These are phyloP conservation scores for Xylaria hypoxylon DNA, from an alignment of 2,329 filamentous ascomycete species.

Conservation along the genomic window DNA sequence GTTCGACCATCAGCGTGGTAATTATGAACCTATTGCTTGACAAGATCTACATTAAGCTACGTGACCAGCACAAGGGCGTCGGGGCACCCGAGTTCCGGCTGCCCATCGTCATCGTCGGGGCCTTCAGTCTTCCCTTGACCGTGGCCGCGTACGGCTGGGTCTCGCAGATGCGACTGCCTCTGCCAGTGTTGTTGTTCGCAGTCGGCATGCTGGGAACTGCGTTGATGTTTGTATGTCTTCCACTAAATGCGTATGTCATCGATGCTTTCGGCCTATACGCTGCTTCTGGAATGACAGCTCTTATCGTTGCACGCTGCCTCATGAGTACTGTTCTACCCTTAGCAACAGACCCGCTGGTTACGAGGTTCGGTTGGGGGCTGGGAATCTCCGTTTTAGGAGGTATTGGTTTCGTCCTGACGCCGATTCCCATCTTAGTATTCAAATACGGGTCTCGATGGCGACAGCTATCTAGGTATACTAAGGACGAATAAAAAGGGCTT, in stretches of 20 bases:
- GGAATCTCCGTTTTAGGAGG: constrained; percentile 61
- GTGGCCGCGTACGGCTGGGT: constrained; percentile 64
- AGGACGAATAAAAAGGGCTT: constrained; percentile 46
- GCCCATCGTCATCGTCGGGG: constrained; percentile 62
- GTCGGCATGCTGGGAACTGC: constrained; percentile 60
- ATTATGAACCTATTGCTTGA: constrained; percentile 65
- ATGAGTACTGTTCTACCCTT: constrained; percentile 69
- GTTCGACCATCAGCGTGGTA: constrained; percentile 60
- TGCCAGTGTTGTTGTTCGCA: constrained; percentile 57
- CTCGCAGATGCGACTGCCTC: constrained; percentile 57
- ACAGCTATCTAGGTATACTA: constrained; percentile 62
- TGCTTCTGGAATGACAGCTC: constrained; percentile 67
- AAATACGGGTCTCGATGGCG: constrained; percentile 65
- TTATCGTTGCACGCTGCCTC: constrained; percentile 67
- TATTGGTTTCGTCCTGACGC: constrained; percentile 57
- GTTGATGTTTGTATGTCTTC: constrained; percentile 61
- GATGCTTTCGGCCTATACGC: constrained; percentile 68
- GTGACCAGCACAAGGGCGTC: constrained; percentile 53
- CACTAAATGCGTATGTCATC: constrained; percentile 66
- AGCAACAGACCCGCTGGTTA: constrained; percentile 60
- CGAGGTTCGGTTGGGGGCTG: constrained; percentile 63
- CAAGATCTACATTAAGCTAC: constrained; percentile 63
- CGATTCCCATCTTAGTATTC: constrained; percentile 63
- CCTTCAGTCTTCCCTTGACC: constrained; percentile 58
- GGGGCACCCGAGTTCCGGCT: constrained; percentile 67